Percentiles rank a stretch among this genome's conserved stretches.
Evolutionary conservation across 192 early-diverging fungal genomes (phyloP).

Genomic region (Geranomyces variabilis): DNA sequence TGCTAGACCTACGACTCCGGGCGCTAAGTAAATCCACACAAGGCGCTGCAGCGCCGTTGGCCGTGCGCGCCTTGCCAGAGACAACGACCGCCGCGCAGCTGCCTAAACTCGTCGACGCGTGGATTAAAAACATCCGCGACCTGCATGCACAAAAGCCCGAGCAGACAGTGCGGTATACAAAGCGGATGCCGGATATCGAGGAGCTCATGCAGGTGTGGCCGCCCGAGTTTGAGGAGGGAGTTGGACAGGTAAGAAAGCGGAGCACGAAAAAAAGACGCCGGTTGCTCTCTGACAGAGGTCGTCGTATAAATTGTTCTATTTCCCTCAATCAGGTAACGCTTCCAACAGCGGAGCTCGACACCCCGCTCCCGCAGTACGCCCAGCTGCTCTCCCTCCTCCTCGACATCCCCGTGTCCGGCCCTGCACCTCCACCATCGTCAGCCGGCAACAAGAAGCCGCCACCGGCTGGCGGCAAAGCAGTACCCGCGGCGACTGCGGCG

Average conservation of each 20-base stretch:
- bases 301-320: background rate
- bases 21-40: constrained; percentile 48
- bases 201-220: constrained; percentile 66
- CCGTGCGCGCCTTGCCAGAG: constrained; percentile 44
- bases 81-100: constrained; percentile 23
- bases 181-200: constrained; percentile 64
- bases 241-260: constrained; percentile 37
- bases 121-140: constrained; percentile 60
- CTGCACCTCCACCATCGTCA: constrained; percentile 16
- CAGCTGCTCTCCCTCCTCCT: constrained; percentile 48
- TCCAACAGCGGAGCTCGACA: constrained; percentile 52
- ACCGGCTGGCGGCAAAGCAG: constrained; percentile 4
- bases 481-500: background rate
- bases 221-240: constrained; percentile 53
- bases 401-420: constrained; percentile 54
- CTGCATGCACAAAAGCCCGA: constrained; percentile 54
- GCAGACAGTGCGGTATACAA: constrained; percentile 39
- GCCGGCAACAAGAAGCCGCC: constrained; percentile 6
- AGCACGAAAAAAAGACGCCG: background rate
- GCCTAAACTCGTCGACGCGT: constrained; percentile 49
- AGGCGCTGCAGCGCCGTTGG: constrained; percentile 35
- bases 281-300: background rate
- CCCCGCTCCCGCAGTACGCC: constrained; percentile 50
- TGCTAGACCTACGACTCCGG: constrained; percentile 58
- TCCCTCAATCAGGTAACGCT: constrained; percentile 35